phyloP scores from a whole-genome alignment of 805 yeast genomes.

The Brettanomyces anomalus region DNA sequence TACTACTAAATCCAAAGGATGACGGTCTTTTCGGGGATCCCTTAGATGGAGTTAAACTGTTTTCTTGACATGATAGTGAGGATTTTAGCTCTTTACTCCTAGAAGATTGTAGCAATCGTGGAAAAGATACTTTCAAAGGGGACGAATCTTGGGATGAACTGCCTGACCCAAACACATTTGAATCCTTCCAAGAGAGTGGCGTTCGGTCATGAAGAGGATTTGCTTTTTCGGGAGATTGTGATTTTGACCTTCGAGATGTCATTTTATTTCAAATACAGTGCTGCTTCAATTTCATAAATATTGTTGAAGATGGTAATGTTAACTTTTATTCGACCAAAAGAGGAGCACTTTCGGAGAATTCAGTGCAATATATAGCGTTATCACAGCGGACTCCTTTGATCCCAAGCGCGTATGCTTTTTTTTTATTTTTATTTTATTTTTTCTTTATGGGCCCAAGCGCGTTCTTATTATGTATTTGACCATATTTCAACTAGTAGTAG shows the following conservation, averaged over 20 bases:
- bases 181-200: constrained; percentile 2
- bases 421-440: too few species aligned
- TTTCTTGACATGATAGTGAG: background rate
- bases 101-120: background rate
- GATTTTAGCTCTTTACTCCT: background rate
- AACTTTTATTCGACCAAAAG: too few species aligned
- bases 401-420: background rate
- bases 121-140: background rate
- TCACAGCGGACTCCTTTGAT: background rate
- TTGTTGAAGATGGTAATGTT: too few species aligned
- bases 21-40: background rate
- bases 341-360: background rate
- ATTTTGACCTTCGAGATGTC: background rate
- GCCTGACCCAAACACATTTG: constrained; percentile 2
- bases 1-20: background rate
- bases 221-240: background rate
- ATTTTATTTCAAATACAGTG: background rate
- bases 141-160: constrained; percentile 1
- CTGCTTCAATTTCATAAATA: too few species aligned
- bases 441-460: too few species aligned
- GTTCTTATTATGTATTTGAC: too few species aligned
- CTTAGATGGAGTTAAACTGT: constrained; percentile 1
- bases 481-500: too few species aligned
- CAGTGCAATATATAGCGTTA: too few species aligned
- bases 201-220: background rate